These are phyloP conservation scores for Ascochyta rabiei DNA, from an alignment of 2,329 filamentous ascomycete species.

Conservation along the genomic window DNA sequence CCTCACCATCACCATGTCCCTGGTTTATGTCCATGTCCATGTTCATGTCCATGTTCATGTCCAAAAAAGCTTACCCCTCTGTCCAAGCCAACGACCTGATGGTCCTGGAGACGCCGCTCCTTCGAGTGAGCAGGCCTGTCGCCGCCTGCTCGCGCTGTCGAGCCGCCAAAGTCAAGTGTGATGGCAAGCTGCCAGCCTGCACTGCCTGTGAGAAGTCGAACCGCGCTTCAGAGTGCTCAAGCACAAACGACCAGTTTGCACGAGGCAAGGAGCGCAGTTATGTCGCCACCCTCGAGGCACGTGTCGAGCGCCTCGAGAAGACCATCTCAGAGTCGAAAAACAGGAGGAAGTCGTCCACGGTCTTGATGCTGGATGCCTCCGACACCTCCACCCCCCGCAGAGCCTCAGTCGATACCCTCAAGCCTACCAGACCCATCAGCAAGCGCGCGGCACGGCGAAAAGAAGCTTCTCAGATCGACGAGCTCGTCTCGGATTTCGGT, in stretches of 20 bases:
- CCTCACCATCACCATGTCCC: not conserved
- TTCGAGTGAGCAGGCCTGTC: conserved; percentile 78
- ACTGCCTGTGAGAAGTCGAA: conserved; percentile 94
- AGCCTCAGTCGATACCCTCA: conserved; percentile 45
- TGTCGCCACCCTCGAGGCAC: conserved; percentile 90
- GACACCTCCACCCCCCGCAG: conserved; percentile 61
- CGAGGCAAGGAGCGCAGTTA: conserved; percentile 96
- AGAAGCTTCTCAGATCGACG: conserved; percentile 87
- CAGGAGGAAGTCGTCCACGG: conserved; percentile 73
- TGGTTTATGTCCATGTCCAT: not conserved
- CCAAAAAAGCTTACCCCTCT: conserved; percentile 13
- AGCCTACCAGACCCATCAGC: conserved; percentile 39
- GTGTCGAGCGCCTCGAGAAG: conserved; percentile 85
- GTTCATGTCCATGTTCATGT: not conserved
- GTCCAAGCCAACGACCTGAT: conserved; percentile 34
- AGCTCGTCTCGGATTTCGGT: conserved; percentile 91
- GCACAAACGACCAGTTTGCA: conserved; percentile 94
- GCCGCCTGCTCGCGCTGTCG: conserved; percentile 84
- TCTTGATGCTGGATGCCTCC: conserved; percentile 65
- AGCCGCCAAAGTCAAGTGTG: conserved; percentile 95
- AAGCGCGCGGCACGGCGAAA: conserved; percentile 56
- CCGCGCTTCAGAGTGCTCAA: conserved; percentile 84
- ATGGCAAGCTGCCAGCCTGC: conserved; percentile 93
- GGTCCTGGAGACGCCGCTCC: conserved; percentile 62
- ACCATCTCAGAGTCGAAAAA: conserved; percentile 70